Evolutionary conservation across 805 yeast species (phyloP), one percentile per base, ranked within the genome.

Genomic region (Barnettozyma populi): DNA sequence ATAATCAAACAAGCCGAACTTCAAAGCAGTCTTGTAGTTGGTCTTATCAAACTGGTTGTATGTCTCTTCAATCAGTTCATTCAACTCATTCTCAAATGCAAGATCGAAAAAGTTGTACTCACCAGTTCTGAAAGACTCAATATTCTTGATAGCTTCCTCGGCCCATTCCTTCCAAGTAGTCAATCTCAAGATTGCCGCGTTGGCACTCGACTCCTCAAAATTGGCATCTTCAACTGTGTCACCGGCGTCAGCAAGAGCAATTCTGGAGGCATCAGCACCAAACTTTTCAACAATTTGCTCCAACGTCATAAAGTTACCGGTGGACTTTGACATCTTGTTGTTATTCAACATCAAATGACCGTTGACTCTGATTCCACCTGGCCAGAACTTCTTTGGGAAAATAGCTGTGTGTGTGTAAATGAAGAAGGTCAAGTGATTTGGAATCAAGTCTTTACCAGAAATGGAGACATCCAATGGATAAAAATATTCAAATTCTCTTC

Each of bases 201-300:
- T 94, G 47, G 99, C 99, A 63, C 84, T 90, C 51, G 89, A 73
- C 72, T 94, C 99, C 62, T 94, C 99, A 63, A 94, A 87, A 74
- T 94, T 94, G 45, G 99, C 99, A 69, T 94, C 99, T 72, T 94
- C 99, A 57, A 90, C 81, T 38, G 94, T 75, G 66, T 94, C 99
- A 74, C 99, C 99, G 45, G 97, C 97, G 73, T 94, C 99, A 41
- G 98, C 99, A 55, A 94, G 74, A 5, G 99, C 97, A 66, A 94
- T 87, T 76, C 99, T 86, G 10, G 96, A 75, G 37, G 98, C 97
- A 68, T 94, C 99, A 44, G 98, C 96, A 68, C 99, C 99, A 58
- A 83, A 94, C 70, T 94, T 94, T 59, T 80, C 76, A 51, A 84
- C 83, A 65, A 86, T 78, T 67, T 94, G 89, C 59, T 82, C 78